These are phyloP conservation scores for Amaranthus palmeri DNA, from an alignment of 148 eudicot genomes.

Conservation along the genomic window DNA sequence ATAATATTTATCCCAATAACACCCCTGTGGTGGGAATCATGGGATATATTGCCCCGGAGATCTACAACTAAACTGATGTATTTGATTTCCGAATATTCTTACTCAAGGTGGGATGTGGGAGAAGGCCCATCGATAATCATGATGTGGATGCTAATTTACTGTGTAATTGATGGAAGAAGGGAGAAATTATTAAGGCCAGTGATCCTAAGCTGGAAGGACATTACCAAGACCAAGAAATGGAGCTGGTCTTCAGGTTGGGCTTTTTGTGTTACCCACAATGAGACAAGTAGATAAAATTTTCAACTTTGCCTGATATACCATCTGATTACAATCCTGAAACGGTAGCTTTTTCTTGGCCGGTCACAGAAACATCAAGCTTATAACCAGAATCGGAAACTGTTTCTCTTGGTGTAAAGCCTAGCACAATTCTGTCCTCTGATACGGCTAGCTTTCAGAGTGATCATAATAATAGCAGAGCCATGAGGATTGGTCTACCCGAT, in stretches of 20 bases:
- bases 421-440: not conserved
- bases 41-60: too few relatives aligned
- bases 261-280: slow-evolving; percentile 11
- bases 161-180: slow-evolving; percentile 23
- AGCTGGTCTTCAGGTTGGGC: slow-evolving; percentile 7
- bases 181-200: slow-evolving; percentile 10
- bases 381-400: not conserved
- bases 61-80: too few relatives aligned
- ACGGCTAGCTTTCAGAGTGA: not conserved
- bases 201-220: slow-evolving; percentile 13
- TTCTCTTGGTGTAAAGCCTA: not conserved
- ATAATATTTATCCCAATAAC: too few relatives aligned
- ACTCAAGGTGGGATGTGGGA: too few relatives aligned
- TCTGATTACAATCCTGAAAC: slow-evolving; percentile 6
- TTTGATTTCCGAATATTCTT: too few relatives aligned
- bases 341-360: not conserved
- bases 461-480: too few relatives aligned
- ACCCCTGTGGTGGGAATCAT: too few relatives aligned
- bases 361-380: not conserved
- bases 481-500: too few relatives aligned
- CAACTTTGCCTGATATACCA: slow-evolving; percentile 14
- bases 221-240: not conserved
- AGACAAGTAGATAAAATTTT: slow-evolving; percentile 31
- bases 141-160: slow-evolving; percentile 14
- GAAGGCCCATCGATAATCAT: too few relatives aligned